Evolutionary conservation across 495 filamentous ascomycete species (phyloP).

Genomic region (Penicillium crystallinum): DNA sequence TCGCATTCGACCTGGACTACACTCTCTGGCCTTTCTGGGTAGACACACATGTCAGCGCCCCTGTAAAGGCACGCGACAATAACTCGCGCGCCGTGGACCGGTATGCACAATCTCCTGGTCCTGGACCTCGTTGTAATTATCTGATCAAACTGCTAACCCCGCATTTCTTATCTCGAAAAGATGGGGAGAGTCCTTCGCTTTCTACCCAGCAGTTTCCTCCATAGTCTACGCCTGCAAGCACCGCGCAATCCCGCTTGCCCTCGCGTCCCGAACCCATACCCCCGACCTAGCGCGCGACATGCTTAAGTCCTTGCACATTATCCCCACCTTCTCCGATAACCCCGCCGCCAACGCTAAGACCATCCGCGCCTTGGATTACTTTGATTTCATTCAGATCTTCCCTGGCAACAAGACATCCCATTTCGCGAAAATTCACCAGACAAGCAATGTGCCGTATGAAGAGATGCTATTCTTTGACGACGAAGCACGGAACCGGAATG

Average conservation of each 20-base stretch:
- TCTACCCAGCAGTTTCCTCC: slow-evolving; percentile 72
- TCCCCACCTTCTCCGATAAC: slow-evolving; percentile 44
- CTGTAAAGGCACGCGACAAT: slow-evolving; percentile 60
- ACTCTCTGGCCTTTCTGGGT: slow-evolving; percentile 98
- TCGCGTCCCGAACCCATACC: slow-evolving; percentile 77
- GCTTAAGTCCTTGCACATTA: slow-evolving; percentile 67
- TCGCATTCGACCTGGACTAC: slow-evolving; percentile 95
- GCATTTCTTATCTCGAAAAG: slow-evolving; percentile 24
- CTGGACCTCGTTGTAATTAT: not conserved
- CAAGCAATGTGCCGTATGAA: slow-evolving; percentile 56
- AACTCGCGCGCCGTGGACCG: slow-evolving; percentile 50
- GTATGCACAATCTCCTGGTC: slow-evolving; percentile 20
- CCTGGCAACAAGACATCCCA: slow-evolving; percentile 82
- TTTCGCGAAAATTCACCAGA: slow-evolving; percentile 65
- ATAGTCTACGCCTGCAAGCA: slow-evolving; percentile 60
- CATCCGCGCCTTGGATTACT: slow-evolving; percentile 63
- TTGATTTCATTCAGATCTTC: slow-evolving; percentile 84
- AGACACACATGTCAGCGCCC: slow-evolving; percentile 83
- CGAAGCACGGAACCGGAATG: slow-evolving; percentile 79
- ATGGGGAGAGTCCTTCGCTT: slow-evolving; percentile 71
- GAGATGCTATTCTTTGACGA: slow-evolving; percentile 99
- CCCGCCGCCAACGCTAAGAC: slow-evolving; percentile 32
- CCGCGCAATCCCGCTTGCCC: slow-evolving; percentile 58
- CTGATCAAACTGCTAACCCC: slow-evolving; percentile 4
- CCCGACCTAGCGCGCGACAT: slow-evolving; percentile 78